These are phyloP conservation scores for Puccinia coronata DNA, from an alignment of 1,284 basidiomycete species.

Conservation along the genomic window DNA sequence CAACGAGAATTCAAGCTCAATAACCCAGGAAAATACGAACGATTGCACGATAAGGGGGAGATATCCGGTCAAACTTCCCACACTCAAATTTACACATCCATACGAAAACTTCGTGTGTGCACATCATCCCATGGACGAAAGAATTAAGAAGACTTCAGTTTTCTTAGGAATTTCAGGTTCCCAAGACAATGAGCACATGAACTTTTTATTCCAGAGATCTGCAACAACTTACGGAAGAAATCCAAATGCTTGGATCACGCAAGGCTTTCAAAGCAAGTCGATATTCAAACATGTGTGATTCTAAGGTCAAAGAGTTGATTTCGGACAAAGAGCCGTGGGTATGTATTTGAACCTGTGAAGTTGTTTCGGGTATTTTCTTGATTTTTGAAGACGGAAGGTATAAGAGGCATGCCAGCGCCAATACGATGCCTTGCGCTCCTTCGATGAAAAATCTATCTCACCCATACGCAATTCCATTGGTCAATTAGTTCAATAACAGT, in stretches of 20 bases:
- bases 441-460: constrained; percentile 25
- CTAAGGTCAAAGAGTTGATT: neutral
- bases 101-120: constrained; percentile 16
- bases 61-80: constrained; percentile 33
- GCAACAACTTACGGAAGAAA: constrained; percentile 26
- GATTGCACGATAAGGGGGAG: constrained; percentile 34
- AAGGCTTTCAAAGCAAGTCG: constrained; percentile 10
- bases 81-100: constrained; percentile 31
- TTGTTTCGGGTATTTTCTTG: constrained; percentile 4
- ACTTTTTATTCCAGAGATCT: neutral
- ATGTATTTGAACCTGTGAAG: constrained; percentile 20
- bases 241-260: constrained; percentile 7
- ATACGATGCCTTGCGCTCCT: constrained; percentile 23
- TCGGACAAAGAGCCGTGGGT: constrained; percentile 24
- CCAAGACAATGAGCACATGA: neutral
- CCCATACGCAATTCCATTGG: neutral
- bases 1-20: neutral
- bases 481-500: neutral
- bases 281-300: constrained; percentile 12
- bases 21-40: neutral
- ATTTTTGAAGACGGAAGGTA: constrained; percentile 15
- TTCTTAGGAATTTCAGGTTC: neutral
- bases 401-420: constrained; percentile 19
- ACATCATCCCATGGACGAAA: neutral
- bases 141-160: neutral